These are phyloP conservation scores for Naematelia encephala DNA, from an alignment of 768 basidiomycete genomes.

Conservation along the genomic window DNA sequence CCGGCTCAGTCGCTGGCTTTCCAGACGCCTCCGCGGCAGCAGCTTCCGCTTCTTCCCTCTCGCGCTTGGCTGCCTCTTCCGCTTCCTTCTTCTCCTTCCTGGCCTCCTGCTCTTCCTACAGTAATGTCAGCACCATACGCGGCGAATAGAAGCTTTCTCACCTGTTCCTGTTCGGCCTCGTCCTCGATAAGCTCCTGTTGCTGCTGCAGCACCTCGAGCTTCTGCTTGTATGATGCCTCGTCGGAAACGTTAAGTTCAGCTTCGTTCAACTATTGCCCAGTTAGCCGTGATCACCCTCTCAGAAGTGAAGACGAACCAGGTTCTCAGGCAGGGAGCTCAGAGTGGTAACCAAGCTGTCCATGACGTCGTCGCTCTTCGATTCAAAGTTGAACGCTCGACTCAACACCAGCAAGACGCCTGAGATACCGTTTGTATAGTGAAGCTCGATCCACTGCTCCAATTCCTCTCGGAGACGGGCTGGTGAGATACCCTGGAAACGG, in stretches of 20 bases:
- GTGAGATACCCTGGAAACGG: conserved; percentile 78
- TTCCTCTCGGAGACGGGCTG: conserved; percentile 82
- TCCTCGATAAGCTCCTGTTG: conserved; percentile 99
- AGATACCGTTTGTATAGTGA: conserved; percentile 84
- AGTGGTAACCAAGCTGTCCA: conserved; percentile 80
- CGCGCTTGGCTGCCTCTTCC: conserved; percentile 19
- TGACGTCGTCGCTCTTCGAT: conserved; percentile 79
- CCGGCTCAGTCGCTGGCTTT: conserved; percentile 14
- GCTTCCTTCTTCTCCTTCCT: conserved; percentile 57
- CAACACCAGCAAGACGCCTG: conserved; percentile 89
- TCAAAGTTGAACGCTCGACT: conserved; percentile 90
- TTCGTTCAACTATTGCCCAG: conserved; percentile 72
- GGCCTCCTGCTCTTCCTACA: conserved; percentile 49
- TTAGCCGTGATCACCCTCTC: conserved; percentile 7
- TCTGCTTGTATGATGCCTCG: conserved; percentile 90
- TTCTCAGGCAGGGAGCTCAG: conserved; percentile 90
- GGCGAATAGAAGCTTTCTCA: conserved; percentile 16
- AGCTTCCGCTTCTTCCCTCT: conserved; percentile 34
- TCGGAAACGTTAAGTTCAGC: conserved; percentile 94
- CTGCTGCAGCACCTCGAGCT: conserved; percentile 93
- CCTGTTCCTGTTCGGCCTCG: conserved; percentile 94
- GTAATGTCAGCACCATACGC: conserved; percentile 2
- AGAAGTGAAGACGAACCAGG: conserved; percentile 60
- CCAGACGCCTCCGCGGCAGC: conserved; percentile 14
- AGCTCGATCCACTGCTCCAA: conserved; percentile 87